Evolutionary conservation across 495 filamentous ascomycete genomes (phyloP).

Genomic region (Aspergillus bertholletiae): DNA sequence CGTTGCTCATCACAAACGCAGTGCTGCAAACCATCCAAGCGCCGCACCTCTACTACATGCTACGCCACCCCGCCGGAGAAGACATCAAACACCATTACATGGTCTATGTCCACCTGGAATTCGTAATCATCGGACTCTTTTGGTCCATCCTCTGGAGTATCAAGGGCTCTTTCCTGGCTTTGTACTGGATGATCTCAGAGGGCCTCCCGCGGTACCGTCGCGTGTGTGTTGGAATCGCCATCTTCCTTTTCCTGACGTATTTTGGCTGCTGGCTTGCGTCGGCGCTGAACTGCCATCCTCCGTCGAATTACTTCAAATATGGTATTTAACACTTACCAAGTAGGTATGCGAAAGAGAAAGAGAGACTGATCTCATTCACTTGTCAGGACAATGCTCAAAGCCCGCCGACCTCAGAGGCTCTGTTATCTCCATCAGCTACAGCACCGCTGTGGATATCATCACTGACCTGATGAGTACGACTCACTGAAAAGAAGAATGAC

Average conservation of each 20-base stretch:
- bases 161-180: slow-evolving; percentile 46
- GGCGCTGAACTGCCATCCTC: slow-evolving; percentile 37
- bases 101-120: slow-evolving; percentile 34
- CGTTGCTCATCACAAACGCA: slow-evolving; percentile 32
- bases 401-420: slow-evolving; percentile 19
- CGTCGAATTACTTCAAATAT: slow-evolving; percentile 38
- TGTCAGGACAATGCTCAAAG: slow-evolving; percentile 15
- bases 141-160: slow-evolving; percentile 46
- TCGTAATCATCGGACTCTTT: slow-evolving; percentile 44
- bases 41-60: slow-evolving; percentile 38
- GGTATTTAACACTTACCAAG: slow-evolving; percentile 8
- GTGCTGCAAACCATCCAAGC: slow-evolving; percentile 43
- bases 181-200: slow-evolving; percentile 43
- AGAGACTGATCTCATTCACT: not conserved
- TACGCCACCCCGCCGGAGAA: slow-evolving; percentile 20
- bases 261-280: slow-evolving; percentile 31
- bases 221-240: slow-evolving; percentile 32
- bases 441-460: slow-evolving; percentile 41
- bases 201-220: slow-evolving; percentile 33
- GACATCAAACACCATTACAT: slow-evolving; percentile 17
- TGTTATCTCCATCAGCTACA: slow-evolving; percentile 39
- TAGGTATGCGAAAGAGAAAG: no score
- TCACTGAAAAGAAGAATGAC: no score
- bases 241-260: slow-evolving; percentile 33
- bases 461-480: slow-evolving; percentile 31